A percentile compares a stretch with the other conserved stretches of the same genome.
Conservation (phyloP, 2,329 filamentous ascomycete genomes). For the Colletotrichum ledebouriae region DNA sequence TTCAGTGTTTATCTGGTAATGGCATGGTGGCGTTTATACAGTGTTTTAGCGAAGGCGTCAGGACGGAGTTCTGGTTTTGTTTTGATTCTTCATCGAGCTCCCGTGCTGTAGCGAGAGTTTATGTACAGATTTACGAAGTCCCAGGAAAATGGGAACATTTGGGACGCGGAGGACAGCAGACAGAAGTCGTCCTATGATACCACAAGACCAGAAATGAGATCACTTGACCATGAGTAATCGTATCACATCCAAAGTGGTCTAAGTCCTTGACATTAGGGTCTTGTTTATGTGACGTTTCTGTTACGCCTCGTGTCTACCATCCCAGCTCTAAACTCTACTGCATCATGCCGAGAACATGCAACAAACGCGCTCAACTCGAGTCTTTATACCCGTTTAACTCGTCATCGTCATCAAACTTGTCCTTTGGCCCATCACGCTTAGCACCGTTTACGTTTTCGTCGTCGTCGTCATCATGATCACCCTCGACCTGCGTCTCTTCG, state of each 20-base stretch:
- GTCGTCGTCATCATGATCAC: constrained; percentile 50
- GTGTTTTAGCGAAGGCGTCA: constrained; percentile 38
- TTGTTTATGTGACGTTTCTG: background rate
- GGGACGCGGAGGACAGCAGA: constrained; percentile 33
- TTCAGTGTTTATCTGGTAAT: background rate
- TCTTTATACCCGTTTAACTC: constrained; percentile 23
- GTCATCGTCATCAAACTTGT: constrained; percentile 16
- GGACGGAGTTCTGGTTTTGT: constrained; percentile 15
- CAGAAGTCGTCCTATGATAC: constrained; percentile 39
- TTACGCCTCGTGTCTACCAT: background rate
- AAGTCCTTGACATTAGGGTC: background rate
- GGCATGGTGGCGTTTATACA: constrained; percentile 13
- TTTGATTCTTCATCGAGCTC: background rate
- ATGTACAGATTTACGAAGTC: constrained; percentile 26
- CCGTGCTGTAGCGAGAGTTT: constrained; percentile 23
- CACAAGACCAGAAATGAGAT: constrained; percentile 39
- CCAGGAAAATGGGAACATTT: constrained; percentile 9
- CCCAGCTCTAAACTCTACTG: constrained; percentile 21
- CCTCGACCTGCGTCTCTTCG: constrained; percentile 43
- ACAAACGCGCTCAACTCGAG: constrained; percentile 21
- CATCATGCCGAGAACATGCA: background rate
- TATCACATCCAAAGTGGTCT: background rate
- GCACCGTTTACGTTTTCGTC: constrained; percentile 45
- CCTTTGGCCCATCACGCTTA: constrained; percentile 12
- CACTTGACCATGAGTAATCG: constrained; percentile 25